Evolutionary conservation across 2,329 filamentous ascomycete genomes (phyloP), one percentile per base, ranked within the genome.

Genomic region (Talaromyces sp.): DNA sequence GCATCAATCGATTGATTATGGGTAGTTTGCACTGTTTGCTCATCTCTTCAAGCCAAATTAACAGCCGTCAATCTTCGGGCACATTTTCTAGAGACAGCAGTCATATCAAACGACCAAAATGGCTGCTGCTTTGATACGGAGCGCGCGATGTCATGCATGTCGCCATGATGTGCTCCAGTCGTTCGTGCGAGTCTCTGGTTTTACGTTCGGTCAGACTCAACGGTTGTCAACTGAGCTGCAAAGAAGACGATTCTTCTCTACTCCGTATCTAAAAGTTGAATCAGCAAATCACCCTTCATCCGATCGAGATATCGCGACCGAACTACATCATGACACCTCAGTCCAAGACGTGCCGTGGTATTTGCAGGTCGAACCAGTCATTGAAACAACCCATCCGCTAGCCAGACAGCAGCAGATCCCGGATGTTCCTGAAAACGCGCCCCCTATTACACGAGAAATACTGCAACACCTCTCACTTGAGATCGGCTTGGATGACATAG

Each of bases 401-500:
- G 80, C 82, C 59, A 79, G 84, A 41, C 80, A 82, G 58, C 87
- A 89, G 71, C 77, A 80, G 57, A 80, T 91, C 22, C 89, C 89
- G 35, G 81, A 85, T 19, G 79, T 90, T 0, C 93, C 93, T 0
- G 79, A 83, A 1, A 84, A 89, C 65, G 81, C 92, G 0, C 95
- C 95, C 0, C 80, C 85, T 0, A 83, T 97, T 16, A 82, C 97
- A 5, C 78, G 85, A 31, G 85, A 88, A 2, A 83, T 98, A 62
- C 81, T 98, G 35, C 84, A 92, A 68, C 92, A 93, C 73, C 84
- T 92, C 1, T 93, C 91, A 7, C 86, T 93, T 66, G 91, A 96
- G 35, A 87, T 97, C 70, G 95, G 95, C 41, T 82, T 99, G 47
- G 92, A 97, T 74, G 86, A 93, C 64, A 82, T 99, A 56, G 84